Conservation (phyloP, 2,329 filamentous ascomycete genomes). For the Ceratocystis cacaofunesta region DNA sequence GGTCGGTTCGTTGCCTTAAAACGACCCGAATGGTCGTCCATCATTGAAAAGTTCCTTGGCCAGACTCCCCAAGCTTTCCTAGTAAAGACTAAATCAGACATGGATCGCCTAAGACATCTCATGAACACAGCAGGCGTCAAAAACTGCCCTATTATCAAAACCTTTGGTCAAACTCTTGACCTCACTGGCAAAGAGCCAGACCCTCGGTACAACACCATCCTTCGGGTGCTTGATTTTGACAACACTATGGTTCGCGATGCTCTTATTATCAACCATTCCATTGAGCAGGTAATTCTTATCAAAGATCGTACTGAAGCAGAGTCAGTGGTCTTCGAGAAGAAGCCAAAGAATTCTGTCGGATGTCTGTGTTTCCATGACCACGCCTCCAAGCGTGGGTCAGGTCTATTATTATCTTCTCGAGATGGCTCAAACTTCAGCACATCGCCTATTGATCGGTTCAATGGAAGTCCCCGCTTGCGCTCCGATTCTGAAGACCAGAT, state of each 20-base stretch:
- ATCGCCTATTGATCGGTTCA: constrained; percentile 32
- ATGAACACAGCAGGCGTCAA: constrained; percentile 42
- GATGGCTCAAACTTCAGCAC: constrained; percentile 46
- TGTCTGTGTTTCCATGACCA: constrained; percentile 55
- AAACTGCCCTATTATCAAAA: constrained; percentile 48
- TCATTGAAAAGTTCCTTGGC: constrained; percentile 69
- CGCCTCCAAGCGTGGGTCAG: constrained; percentile 30
- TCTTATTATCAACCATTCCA: constrained; percentile 64
- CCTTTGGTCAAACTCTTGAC: constrained; percentile 39
- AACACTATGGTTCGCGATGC: constrained; percentile 64
- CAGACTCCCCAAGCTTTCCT: constrained; percentile 59
- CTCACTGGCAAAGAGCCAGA: constrained; percentile 60
- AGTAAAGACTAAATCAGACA: constrained; percentile 63
- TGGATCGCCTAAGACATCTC: constrained; percentile 48
- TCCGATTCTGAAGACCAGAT: constrained; percentile 59
- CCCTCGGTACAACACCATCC: constrained; percentile 54
- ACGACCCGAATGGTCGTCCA: constrained; percentile 67
- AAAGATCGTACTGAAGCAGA: constrained; percentile 51
- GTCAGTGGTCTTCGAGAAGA: constrained; percentile 48
- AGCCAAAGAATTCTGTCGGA: constrained; percentile 53
- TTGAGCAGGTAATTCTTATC: constrained; percentile 76
- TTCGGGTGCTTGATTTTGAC: constrained; percentile 70
- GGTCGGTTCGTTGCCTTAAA: constrained; percentile 62
- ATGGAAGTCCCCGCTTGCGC: constrained; percentile 55
- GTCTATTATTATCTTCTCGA: constrained; percentile 49